Base-by-base conservation (phyloP, 306 rosid genomes). In the Prunus mume region DNA sequence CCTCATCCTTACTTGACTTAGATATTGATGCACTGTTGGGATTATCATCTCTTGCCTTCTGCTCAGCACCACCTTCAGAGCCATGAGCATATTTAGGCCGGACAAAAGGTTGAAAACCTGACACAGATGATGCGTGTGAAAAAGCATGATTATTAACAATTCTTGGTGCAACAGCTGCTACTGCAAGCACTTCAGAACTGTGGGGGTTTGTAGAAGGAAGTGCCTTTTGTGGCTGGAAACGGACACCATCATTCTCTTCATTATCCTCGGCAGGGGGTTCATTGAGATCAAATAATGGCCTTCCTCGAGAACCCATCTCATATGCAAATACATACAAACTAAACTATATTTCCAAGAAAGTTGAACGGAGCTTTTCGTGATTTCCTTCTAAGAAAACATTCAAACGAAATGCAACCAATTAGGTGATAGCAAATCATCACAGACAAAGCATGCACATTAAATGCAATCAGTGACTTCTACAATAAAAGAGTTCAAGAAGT, bases 291-390 rank as follows among this genome's bases (percentile, higher is more conserved):
- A 95, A 92, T 78, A 95, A 71, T 65, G 65, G 86, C 85, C 85
- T 88, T 92, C 92, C 97, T 87, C 97, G 89, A 77, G 93, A 92
- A 88, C 95, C 99, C 99, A 95, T 95, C 86, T 90, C 90, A 90
- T 84, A 88, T 86, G 90, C 86, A 90, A 89, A 88, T 80, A 90
- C 86, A 88, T 90, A 86, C 85, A 90, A 88, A 69, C 89, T 78
- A 85, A 76, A 79, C 75, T 63, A 52, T 46, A 67, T 77, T 68
- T 69, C 76, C 78, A 71, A 69, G 2, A 52, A 25, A 45, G 17
- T 43, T 34, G 8, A 25, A 28, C 69, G 62, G 38, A n/a, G 49
- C 54, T 80, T 72, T 57, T 79, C 50, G 83, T 68, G 72, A 81
- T 68, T 78, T 77, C 72, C 81, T 68, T 72, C 82, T 56, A 78